Evolutionary conservation across 2,329 filamentous ascomycete species (phyloP), one percentile per base, ranked within the genome.

Genomic region (Ploettnerulaceae sp.): DNA sequence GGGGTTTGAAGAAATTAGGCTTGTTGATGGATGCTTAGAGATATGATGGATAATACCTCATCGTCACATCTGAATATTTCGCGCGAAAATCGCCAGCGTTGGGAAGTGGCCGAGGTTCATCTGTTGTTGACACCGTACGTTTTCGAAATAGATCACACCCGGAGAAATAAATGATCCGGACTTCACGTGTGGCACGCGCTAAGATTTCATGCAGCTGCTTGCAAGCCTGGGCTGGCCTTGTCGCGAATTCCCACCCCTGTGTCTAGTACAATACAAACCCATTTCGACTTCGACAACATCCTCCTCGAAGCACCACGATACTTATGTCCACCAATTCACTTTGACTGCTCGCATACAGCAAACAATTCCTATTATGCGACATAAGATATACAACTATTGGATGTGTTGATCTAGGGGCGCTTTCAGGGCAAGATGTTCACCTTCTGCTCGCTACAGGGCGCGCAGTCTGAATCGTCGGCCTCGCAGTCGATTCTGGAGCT

Each of bases 401-500:
- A 47, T 55, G 56, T 38, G 37, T 39, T 52, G 43, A 50, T 43
- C 9, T 29, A 36, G 14, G 17, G 32, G 28, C 22, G 14, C 5
- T 26, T 14, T 28, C 15, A 15, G 40, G 15, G 40, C 64, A 69
- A 56, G 61, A 98, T 98, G 93, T 97, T 98, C 74, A 95, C 86
- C 56, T 96, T 97, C 69, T 94, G 86, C 62, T 83, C 93, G 36
- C 75, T 98, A 48, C 83, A 95, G 58, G 93, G 93, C 64, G 91
- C 93, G 51, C 88, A 94, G 62, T 90, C 88, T 41, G 80, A 86
- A 56, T 93, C 89, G 36, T 75, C 82, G 48, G 90, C 91, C 33
- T 94, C 89, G 54, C 89, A 96, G 66, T 97, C 93, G n/a, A 79
- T 98, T 26, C 74, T 98, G 37, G 91, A 97, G 71, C 84, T 98